Base-by-base conservation (phyloP, 306 rosid species). In the Vigna radiata region DNA sequence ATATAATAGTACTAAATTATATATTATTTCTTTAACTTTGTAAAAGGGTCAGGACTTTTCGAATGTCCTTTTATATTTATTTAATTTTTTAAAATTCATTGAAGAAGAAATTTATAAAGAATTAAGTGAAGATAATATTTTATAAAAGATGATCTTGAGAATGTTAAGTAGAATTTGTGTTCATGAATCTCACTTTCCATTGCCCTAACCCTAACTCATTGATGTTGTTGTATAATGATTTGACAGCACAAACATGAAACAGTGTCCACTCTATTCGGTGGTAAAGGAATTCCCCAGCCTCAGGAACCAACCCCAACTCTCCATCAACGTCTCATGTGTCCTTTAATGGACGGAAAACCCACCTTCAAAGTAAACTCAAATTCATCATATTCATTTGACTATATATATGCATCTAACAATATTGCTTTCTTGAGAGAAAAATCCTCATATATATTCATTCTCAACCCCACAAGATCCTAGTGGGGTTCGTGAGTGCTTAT, bases 221-320 rank as follows among this genome's bases (percentile, higher is more conserved):
- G 3, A 29, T 21, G 4, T 66, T 66, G 1, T 6, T 41, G 46
- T 13, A 23, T 7, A 44, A 21, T 72, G 66, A 65, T 41, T 37
- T 48, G 77, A 37, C 69, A 70, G 47, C 52, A 50, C 48, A 75
- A 48, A 61, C 29, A 60, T 12, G 14, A 52, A 63, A 66, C 41
- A 43, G 66, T 73, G 74, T 64, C 81, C 84, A 83, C 64, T 72
- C 25, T 19, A 47, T 65, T 63, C 23, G 23, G 60, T 72, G 79
- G 85, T 58, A 8, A 29, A 16, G 43, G 16, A 80, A 71, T 86
- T 88, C 93, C 93, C 82, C 63, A 27, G 78, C 79, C 48, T 84
- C 66, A 77, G 96, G 93, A 89, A 85, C 88, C 86, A 89, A 89
- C 88, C 80, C 62, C 58, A 70, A 54, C 36, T 37, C 49, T 75